phyloP scores from a whole-genome alignment of 1,139 yeast species.

The Eremothecium sinecaudum region DNA sequence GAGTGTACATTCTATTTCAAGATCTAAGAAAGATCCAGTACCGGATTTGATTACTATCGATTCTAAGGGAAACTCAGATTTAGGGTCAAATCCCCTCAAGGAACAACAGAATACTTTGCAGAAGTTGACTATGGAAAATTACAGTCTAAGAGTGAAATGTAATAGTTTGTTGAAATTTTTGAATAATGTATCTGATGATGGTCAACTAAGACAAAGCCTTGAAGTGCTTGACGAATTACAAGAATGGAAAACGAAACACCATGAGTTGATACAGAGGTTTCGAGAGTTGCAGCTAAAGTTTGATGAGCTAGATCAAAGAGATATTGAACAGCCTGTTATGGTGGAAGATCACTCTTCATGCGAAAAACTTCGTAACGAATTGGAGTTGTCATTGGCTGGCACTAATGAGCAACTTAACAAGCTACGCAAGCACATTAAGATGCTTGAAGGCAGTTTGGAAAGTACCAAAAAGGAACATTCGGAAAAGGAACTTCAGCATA shows the following conservation, averaged over 20 bases:
- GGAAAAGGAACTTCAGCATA: conserved; percentile 23
- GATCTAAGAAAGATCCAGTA: conserved; percentile 12
- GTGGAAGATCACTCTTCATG: conserved; percentile 6
- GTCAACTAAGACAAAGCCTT: conserved; percentile 22
- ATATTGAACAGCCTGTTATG: conserved; percentile 6
- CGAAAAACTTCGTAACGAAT: conserved; percentile 5
- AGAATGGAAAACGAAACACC: conserved; percentile 16
- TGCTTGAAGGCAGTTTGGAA: conserved; percentile 5
- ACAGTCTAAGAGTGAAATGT: conserved; percentile 50
- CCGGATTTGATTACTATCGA: conserved; percentile 12
- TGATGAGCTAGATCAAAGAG: conserved; percentile 11
- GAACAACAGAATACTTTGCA: conserved; percentile 47
- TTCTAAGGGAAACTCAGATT: conserved; percentile 13
- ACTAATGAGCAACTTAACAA: conserved; percentile 13
- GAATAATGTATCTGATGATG: conserved; percentile 30
- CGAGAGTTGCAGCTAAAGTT: conserved; percentile 18
- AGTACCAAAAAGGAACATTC: conserved; percentile 5
- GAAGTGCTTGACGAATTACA: conserved; percentile 18
- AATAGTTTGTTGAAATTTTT: conserved; percentile 45
- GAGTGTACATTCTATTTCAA: conserved; percentile 5
- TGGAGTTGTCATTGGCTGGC: conserved; percentile 9
- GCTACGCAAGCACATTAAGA: conserved; percentile 5
- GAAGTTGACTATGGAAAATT: conserved; percentile 49
- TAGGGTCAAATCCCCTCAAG: conserved; percentile 41
- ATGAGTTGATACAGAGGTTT: conserved; percentile 16